Evolutionary conservation across 257 asterid genomes (phyloP).

Genomic region (Capsicum rhomboideum): DNA sequence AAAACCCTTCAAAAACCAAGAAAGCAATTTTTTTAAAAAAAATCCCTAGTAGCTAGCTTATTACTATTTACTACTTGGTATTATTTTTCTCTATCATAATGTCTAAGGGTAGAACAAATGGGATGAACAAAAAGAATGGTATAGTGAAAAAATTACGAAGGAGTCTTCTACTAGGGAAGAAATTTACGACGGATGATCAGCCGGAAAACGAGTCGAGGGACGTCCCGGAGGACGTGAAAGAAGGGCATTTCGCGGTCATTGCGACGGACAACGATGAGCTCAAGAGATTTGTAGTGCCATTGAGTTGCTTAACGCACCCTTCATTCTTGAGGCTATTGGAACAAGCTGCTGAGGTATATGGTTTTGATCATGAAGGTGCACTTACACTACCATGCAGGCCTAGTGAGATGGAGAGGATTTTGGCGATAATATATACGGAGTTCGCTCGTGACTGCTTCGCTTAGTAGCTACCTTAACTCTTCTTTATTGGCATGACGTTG

Average conservation of each 20-base stretch:
- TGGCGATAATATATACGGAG: not conserved
- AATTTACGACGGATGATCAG: not conserved
- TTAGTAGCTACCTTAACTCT: not conserved
- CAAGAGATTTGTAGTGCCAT: slow-evolving; percentile 26
- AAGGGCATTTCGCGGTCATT: slow-evolving; percentile 39
- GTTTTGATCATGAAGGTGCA: slow-evolving; percentile 31
- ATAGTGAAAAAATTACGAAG: slow-evolving; percentile 42
- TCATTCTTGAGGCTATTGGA: slow-evolving; percentile 27
- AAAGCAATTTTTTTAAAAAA: not conserved
- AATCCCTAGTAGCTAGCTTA: not conserved
- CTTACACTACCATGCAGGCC: slow-evolving; percentile 35
- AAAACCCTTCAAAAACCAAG: not conserved
- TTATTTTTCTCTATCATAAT: not conserved
- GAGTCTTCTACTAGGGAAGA: slow-evolving; percentile 33
- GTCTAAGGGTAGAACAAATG: slow-evolving; percentile 16
- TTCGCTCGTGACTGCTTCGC: not conserved
- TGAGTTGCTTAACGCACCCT: slow-evolving; percentile 26
- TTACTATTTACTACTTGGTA: not conserved
- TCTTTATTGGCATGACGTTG: not conserved
- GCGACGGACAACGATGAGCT: slow-evolving; percentile 18
- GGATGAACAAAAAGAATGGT: slow-evolving; percentile 24
- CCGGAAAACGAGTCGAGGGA: not conserved
- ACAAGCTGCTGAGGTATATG: slow-evolving; percentile 39
- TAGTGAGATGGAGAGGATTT: slow-evolving; percentile 20
- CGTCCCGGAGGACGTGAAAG: slow-evolving; percentile 50